Base-by-base conservation (phyloP, 2,329 filamentous ascomycete genomes). In the Lachnellula subtilissima region DNA sequence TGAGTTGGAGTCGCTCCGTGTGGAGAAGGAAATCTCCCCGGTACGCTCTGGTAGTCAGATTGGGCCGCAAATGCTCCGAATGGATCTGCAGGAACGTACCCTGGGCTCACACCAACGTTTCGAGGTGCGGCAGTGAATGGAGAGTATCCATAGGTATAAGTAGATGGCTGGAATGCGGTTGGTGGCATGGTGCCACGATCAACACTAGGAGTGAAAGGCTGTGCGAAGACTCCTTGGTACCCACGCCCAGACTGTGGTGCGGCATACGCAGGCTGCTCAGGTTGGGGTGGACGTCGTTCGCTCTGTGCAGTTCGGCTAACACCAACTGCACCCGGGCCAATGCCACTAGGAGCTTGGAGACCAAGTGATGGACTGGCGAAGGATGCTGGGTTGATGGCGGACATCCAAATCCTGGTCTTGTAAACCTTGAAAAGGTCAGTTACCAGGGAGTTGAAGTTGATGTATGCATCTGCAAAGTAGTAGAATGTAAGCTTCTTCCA, bases 401-500 rank as follows among this genome's bases (percentile, higher is more conserved):
- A 97, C 90, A 99, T 96, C 94, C 94, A 99, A 67, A 99, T 99
- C 65, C 95, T 85, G 22, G 93, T 96, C 78, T 99, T 99, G 80
- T 97, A 99, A 60, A 97, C 93, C 75, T 97, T 97, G 82, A 97
- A 99, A 12, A 99, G 80, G 70, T 99, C 94, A 0, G 92, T 96
- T 52, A 99, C 94, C 15, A 99, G 83, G 2, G 91, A 90, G 71
- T 99, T 99, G 80, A 99, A 99, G 75, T 97, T 97, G 78, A 99
- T 96, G 71, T 99, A 99, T 0, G 91, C 86, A 69, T 97, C 92
- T 53, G 94, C 93, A 71, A 97, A 99, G 75, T 97, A 99, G 76
- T 97, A 99, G 74, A 97, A 97, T 0, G 95, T 99, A 54, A 99
- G 77, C 72, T 99, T 99, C 75, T 97, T 96, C 85, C 91, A 97